Evolutionary conservation across 2,329 filamentous ascomycete genomes (phyloP), one percentile per base, ranked within the genome.

Genomic region (Ophiobolus disseminans): DNA sequence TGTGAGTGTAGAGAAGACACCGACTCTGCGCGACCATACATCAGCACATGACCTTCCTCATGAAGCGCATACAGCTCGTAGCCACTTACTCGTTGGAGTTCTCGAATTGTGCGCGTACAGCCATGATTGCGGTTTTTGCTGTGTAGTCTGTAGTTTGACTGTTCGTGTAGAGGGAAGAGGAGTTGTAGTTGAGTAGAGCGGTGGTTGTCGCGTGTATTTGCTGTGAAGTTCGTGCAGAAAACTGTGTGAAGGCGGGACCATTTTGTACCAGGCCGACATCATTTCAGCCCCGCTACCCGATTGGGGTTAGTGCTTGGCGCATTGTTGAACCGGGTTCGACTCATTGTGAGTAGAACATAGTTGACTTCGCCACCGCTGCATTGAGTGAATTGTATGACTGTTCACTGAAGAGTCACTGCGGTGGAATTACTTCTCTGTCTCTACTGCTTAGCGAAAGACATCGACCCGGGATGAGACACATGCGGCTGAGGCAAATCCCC

Each of bases 1-100:
- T 64, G 94, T 99, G 73, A 99, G 88, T 55, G 91, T 96, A 53
- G 92, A 80, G 77, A 99, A 99, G 72, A 97, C 94, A 74, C 94
- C 94, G 73, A 99, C 90, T 80, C 92, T 97, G 69, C 23, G 43
- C 40, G 40, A 47, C 35, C 40, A 41, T 9, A 17, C 13, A 51
- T 63, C 40, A 65, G 58, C 38, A n/a, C n/a, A 53, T 34, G 13
- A 16, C n/a, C 45, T 41, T 17, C 9, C 26, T 14, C 36, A 16
- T 35, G 16, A 45, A 55, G 53, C 28, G 25, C 14, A 19, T 19
- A 22, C 5, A 19, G 37, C 30, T 22, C 21, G 16, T 5, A 20
- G 21, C 35, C 52, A 79, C 86, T 72, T 80, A 93, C 89, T 94
- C 90, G 79, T 93, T 93, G 68, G 89, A 93, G 80, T 92, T 93